Conservation (phyloP, 257 asterid species). For the Verbena officinalis region DNA sequence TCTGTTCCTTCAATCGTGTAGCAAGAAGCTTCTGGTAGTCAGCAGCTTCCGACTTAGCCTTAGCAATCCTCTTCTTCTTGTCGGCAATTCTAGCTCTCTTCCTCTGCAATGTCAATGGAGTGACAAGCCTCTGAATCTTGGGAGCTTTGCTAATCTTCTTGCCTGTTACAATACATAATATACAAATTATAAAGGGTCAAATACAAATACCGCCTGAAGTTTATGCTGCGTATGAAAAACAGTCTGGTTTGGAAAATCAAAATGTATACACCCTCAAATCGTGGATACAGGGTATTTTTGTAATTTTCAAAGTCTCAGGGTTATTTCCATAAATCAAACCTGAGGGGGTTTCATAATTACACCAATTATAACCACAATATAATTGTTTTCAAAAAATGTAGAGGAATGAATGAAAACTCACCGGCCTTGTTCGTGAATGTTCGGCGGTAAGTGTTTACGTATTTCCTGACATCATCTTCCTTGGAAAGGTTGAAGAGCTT, state of each 20-base stretch:
- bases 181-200: too few relatives aligned
- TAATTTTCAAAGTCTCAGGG: too few relatives aligned
- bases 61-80: constrained; percentile 74
- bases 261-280: too few relatives aligned
- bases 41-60: constrained; percentile 75
- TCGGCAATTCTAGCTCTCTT: constrained; percentile 77
- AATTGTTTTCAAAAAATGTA: background rate
- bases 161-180: too few relatives aligned
- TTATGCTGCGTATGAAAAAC: too few relatives aligned
- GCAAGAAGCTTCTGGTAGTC: constrained; percentile 85
- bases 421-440: constrained; percentile 65
- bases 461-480: constrained; percentile 81
- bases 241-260: too few relatives aligned
- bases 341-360: too few relatives aligned
- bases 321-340: too few relatives aligned
- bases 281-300: too few relatives aligned
- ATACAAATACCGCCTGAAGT: background rate
- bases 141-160: constrained; percentile 79
- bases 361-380: too few relatives aligned
- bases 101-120: constrained; percentile 83
- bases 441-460: constrained; percentile 75
- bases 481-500: constrained; percentile 75
- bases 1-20: constrained; percentile 71
- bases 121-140: constrained; percentile 81
- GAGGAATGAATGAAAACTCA: constrained; percentile 24